Evolutionary conservation across 2,329 filamentous ascomycete species (phyloP), one percentile per base, ranked within the genome.

Genomic region (Fusarium sp.): DNA sequence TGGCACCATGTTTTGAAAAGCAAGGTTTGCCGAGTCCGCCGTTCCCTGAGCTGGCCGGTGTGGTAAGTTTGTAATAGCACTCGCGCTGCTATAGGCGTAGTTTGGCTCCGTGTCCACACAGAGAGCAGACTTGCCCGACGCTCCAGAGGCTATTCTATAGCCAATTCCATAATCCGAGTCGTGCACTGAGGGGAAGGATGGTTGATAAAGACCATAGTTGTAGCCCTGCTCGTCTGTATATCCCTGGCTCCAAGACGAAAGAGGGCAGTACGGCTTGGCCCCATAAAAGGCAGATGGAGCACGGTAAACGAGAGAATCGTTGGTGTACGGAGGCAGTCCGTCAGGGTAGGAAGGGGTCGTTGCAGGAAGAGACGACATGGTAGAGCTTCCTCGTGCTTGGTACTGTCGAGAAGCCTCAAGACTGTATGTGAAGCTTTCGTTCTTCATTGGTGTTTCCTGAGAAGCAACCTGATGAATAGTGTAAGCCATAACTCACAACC

Each of bases 371-470:
- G 70, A 20, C 3, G 71, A 32, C 1, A 67, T 56, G 15, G 62
- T 15, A 12, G 71, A 64, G 9, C 66, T 56, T 10, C 67, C 71
- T 38, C 75, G 70, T 3, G 73, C 67, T 20, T 77, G 74, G 17
- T 72, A 74, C 28, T 74, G 75, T 26, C 77, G 74, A 24, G 77
- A 77, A 5, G 73, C 69, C 9, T 77, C 73, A 5, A 77, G 28
- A 48, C 67, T 74, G 68, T 79, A 79, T 11, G 42, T 49, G 24
- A 76, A 75, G 36, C 44, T 20, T 19, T 72, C 70, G 10, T 62
- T 63, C 60, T 75, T 77, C 57, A 67, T 62, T 28, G 67, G 59
- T 7, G 77, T 68, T 51, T 78, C 77, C 48, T 73, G 70, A 4
- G 77, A 78, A 15, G 75, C 72, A 15, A 78, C 77, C 77, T 77